Evolutionary conservation across 306 rosid species (phyloP).

Genomic region (Nissolia schottii): DNA sequence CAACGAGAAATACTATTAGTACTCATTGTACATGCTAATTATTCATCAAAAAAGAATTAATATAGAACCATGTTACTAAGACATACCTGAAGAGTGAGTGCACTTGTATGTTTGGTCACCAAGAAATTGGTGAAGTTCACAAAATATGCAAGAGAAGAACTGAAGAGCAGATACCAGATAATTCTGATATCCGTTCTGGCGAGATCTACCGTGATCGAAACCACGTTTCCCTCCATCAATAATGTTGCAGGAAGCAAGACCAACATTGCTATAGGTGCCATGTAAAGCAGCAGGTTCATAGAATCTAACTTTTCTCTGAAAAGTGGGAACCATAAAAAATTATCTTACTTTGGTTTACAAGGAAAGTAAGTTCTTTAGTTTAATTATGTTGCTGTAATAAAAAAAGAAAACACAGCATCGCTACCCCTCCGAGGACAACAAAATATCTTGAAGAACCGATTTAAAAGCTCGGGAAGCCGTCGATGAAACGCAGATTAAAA

Average conservation of each 20-base stretch:
- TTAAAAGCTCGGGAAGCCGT: constrained; percentile 48
- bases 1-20: too few relatives aligned
- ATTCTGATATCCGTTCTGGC: constrained; percentile 39
- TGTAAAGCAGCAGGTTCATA: constrained; percentile 45
- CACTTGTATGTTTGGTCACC: constrained; percentile 51
- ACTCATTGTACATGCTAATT: too few relatives aligned
- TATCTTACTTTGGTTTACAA: neutral
- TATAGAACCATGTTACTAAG: too few relatives aligned
- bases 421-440: constrained; percentile 46
- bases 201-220: constrained; percentile 34
- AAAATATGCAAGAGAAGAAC: constrained; percentile 43
- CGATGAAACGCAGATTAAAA: constrained; percentile 33
- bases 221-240: constrained; percentile 38
- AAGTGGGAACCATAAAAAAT: neutral
- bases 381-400: neutral
- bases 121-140: constrained; percentile 45
- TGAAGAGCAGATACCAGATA: constrained; percentile 37
- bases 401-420: neutral
- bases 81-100: constrained; percentile 50
- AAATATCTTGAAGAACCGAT: constrained; percentile 46
- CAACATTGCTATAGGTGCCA: constrained; percentile 44
- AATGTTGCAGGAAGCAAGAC: constrained; percentile 42
- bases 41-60: too few relatives aligned
- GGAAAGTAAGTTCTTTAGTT: neutral
- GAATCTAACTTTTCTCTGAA: constrained; percentile 43